A percentile compares a stretch with the other conserved stretches of the same genome.
phyloP scores from a whole-genome alignment of 495 filamentous ascomycete species.

The Talaromyces borbonicus region DNA sequence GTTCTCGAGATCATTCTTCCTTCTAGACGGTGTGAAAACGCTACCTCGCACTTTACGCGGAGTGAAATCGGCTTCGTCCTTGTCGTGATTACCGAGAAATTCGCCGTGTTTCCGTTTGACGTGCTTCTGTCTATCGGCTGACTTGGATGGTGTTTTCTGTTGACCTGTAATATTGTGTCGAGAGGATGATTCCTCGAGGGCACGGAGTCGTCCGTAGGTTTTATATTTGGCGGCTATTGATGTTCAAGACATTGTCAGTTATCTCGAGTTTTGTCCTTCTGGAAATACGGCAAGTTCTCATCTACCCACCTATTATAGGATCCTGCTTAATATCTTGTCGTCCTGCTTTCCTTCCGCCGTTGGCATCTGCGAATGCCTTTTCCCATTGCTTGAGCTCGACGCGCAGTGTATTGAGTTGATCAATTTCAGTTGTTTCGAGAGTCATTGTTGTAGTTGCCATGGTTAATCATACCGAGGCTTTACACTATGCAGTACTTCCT shows the following conservation, averaged over 20 bases:
- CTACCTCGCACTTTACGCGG: conserved; percentile 27
- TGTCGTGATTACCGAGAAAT: neutral
- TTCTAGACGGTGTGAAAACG: conserved; percentile 39
- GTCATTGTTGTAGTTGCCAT: conserved; percentile 26
- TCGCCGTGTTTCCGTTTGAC: conserved; percentile 24
- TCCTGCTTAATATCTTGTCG: conserved; percentile 83
- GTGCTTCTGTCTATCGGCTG: conserved; percentile 20
- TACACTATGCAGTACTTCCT: neutral
- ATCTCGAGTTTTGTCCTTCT: neutral
- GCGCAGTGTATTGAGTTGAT: conserved; percentile 39
- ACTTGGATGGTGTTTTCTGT: conserved; percentile 1
- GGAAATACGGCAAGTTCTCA: no score
- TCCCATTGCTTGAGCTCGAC: conserved; percentile 84
- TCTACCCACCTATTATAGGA: conserved; percentile 74
- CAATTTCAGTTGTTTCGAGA: conserved; percentile 17
- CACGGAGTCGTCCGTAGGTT: conserved; percentile 67
- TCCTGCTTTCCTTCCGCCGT: conserved; percentile 66
- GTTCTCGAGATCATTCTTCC: conserved; percentile 8
- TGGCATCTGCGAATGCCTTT: conserved; percentile 54
- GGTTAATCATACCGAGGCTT: neutral
- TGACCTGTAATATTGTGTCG: neutral
- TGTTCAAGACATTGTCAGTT: neutral
- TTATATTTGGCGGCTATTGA: conserved; percentile 77
- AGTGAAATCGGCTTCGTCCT: neutral
- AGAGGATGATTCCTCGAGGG: conserved; percentile 30